Evolutionary conservation across 352 stramenopile species (phyloP).

Genomic region (Thalassiosira mediterranea): DNA sequence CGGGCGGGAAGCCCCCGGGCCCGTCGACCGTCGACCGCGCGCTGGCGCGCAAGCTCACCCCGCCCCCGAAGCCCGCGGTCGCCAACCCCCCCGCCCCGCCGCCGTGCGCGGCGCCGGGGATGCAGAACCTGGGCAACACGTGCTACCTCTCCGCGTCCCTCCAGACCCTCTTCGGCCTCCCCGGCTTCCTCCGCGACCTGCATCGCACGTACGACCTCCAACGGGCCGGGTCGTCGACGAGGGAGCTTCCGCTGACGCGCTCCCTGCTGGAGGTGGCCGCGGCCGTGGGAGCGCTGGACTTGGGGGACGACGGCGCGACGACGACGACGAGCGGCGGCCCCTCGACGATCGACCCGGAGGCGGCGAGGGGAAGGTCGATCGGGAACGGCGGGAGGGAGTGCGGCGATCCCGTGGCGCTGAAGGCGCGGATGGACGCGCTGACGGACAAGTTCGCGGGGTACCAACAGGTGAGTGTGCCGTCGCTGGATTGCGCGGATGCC

Average conservation of each 20-base stretch:
- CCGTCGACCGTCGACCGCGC: too few species aligned
- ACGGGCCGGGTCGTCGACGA: not conserved
- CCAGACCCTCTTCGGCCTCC: constrained; percentile 75
- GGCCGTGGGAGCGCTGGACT: constrained; percentile 27
- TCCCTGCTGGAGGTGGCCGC: constrained; percentile 43
- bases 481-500: too few species aligned
- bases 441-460: constrained; percentile 73
- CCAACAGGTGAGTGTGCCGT: not conserved
- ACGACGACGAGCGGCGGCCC: too few species aligned
- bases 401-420: constrained; percentile 57
- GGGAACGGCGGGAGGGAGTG: constrained; percentile 10
- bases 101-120: constrained; percentile 81
- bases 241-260: constrained; percentile 43
- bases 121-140: constrained; percentile 91
- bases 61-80: too few species aligned
- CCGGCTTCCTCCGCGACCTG: constrained; percentile 43
- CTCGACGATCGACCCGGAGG: constrained; percentile 7
- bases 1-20: too few species aligned
- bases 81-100: too few species aligned
- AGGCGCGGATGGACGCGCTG: constrained; percentile 68
- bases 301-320: constrained; percentile 15
- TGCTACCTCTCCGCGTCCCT: constrained; percentile 93
- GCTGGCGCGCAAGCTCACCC: too few species aligned
- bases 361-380: constrained; percentile 26
- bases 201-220: constrained; percentile 20